Evolutionary conservation across 1,139 yeast species (phyloP).

Genomic region (Taphrina deformans): DNA sequence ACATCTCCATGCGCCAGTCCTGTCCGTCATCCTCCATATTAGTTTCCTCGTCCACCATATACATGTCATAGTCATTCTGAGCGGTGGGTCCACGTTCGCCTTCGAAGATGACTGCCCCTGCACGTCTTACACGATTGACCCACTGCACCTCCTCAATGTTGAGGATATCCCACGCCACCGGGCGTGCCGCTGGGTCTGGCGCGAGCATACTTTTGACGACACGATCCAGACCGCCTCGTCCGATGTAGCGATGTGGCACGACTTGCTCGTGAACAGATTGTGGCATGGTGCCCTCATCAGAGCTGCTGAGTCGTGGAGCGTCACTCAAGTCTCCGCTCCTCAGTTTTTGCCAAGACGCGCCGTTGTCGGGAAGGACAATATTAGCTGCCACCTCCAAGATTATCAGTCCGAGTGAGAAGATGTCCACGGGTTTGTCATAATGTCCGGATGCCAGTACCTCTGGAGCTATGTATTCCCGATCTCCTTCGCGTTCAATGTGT

Average conservation of each 20-base stretch:
- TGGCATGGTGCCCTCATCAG: slow-evolving; percentile 19
- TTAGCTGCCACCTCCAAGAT: slow-evolving; percentile 96
- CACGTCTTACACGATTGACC: slow-evolving; percentile 79
- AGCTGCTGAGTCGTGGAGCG: slow-evolving; percentile 46
- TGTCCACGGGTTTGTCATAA: slow-evolving; percentile 91
- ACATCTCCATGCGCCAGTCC: slow-evolving; percentile 42
- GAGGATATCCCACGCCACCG: slow-evolving; percentile 70
- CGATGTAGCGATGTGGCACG: slow-evolving; percentile 31
- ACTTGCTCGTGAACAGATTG: slow-evolving; percentile 20
- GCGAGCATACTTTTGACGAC: slow-evolving; percentile 85
- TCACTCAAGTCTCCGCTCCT: slow-evolving; percentile 94
- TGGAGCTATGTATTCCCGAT: slow-evolving; percentile 96
- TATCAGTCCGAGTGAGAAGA: slow-evolving; percentile 86
- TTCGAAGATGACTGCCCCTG: slow-evolving; percentile 94
- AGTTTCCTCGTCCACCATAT: slow-evolving; percentile 35
- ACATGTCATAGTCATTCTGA: slow-evolving; percentile 19
- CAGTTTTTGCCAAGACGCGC: slow-evolving; percentile 93
- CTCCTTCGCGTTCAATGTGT: slow-evolving; percentile 87
- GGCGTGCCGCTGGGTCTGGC: slow-evolving; percentile 81
- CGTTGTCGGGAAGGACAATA: slow-evolving; percentile 91
- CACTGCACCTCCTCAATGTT: slow-evolving; percentile 69
- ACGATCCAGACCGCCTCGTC: slow-evolving; percentile 59
- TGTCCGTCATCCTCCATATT: slow-evolving; percentile 40
- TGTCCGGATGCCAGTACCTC: slow-evolving; percentile 80
- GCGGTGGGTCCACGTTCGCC: slow-evolving; percentile 87